Percentiles rank a stretch among this genome's conserved stretches.
Evolutionary conservation across 495 filamentous ascomycete species (phyloP).

Genomic region (Penicillium robsamsonii): DNA sequence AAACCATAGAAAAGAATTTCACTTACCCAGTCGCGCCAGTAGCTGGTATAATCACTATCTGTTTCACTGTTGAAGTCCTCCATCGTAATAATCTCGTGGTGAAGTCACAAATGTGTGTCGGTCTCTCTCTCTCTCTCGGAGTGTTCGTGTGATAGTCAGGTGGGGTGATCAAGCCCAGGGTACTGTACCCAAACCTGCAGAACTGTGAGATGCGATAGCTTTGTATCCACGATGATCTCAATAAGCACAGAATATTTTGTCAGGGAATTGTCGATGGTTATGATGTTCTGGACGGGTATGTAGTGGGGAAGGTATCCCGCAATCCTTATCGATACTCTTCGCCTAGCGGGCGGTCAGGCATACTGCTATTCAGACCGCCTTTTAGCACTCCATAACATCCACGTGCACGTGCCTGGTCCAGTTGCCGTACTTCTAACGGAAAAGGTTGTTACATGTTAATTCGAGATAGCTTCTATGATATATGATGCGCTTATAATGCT

Average conservation of each 20-base stretch:
- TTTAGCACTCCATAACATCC: not conserved
- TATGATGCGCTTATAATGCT: too few relatives aligned
- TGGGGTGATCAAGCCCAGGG: conserved; percentile 34
- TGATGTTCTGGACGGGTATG: not conserved
- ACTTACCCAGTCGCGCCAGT: conserved; percentile 99
- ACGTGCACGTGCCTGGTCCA: not conserved
- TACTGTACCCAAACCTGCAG: conserved; percentile 32
- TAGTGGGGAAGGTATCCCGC: not conserved
- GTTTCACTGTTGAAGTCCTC: conserved; percentile 97
- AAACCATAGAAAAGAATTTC: conserved; percentile 4
- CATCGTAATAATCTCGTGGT: conserved; percentile 40
- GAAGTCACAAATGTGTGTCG: too few relatives aligned
- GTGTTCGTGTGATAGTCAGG: conserved; percentile 22
- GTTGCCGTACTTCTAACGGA: too few relatives aligned
- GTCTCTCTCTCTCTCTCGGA: not conserved
- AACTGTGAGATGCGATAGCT: conserved; percentile 14
- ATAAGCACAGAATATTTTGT: not conserved
- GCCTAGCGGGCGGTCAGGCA: conserved; percentile 7
- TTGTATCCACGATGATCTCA: not conserved
- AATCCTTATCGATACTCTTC: conserved; percentile 8
- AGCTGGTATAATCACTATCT: conserved; percentile 98
- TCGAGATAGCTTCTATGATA: too few relatives aligned
- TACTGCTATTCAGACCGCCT: conserved; percentile 4
- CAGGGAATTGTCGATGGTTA: not conserved
- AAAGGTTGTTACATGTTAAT: too few relatives aligned